Percentiles rank a stretch among this genome's conserved stretches.
Evolutionary conservation across 768 basidiomycete species (phyloP).

Genomic region (Podaxis sp.): DNA sequence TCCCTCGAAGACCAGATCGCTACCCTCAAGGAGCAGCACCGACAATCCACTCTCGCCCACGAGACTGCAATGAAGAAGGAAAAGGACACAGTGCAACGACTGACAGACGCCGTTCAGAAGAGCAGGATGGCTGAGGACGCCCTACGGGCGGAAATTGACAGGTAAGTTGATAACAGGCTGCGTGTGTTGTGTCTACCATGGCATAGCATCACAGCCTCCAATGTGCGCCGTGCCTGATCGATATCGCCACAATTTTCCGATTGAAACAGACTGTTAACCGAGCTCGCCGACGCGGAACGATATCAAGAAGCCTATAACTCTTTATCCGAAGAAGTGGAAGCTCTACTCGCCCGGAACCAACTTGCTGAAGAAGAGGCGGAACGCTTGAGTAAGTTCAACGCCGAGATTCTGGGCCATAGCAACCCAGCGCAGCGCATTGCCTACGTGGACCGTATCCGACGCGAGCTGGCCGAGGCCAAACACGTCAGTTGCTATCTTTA

Average conservation of each 20-base stretch:
- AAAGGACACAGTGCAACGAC: slow-evolving; percentile 41
- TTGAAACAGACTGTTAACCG: slow-evolving; percentile 36
- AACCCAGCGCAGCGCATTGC: slow-evolving; percentile 85
- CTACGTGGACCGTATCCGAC: slow-evolving; percentile 82
- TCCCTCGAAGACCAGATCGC: slow-evolving; percentile 22
- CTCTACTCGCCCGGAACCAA: slow-evolving; percentile 66
- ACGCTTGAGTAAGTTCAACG: slow-evolving; percentile 77
- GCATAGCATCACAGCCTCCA: background rate
- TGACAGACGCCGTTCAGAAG: slow-evolving; percentile 51
- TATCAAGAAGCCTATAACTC: slow-evolving; percentile 73
- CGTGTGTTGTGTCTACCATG: background rate
- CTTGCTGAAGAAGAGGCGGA: slow-evolving; percentile 80
- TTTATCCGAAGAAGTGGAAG: slow-evolving; percentile 60
- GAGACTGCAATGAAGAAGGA: slow-evolving; percentile 43
- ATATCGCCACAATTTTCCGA: slow-evolving; percentile 5
- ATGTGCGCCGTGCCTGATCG: background rate
- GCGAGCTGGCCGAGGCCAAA: slow-evolving; percentile 77
- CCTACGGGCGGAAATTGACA: slow-evolving; percentile 64
- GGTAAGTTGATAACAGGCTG: slow-evolving; percentile 42
- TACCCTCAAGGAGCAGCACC: slow-evolving; percentile 16
- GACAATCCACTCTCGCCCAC: slow-evolving; percentile 27
- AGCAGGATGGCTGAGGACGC: slow-evolving; percentile 64
- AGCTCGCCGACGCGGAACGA: slow-evolving; percentile 56
- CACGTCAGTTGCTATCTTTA: slow-evolving; percentile 51
- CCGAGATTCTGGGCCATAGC: slow-evolving; percentile 79